A percentile compares a stretch with the other conserved stretches of the same genome.
These are phyloP conservation scores for Yarrowia sp. DNA, from an alignment of 805 yeast genomes.

Conservation along the genomic window DNA sequence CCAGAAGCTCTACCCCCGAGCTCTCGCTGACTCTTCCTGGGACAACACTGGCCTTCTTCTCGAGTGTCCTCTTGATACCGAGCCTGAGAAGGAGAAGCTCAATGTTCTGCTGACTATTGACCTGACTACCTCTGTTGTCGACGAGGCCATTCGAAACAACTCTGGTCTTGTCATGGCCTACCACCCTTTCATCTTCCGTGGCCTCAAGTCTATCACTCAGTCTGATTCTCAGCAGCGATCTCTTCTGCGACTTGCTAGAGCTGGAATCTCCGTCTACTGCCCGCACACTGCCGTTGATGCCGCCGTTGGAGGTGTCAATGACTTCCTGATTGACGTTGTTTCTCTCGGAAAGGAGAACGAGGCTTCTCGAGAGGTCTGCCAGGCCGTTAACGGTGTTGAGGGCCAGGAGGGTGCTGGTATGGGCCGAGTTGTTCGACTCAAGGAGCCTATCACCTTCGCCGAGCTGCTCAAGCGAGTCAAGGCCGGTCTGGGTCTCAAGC, in stretches of 20 bases:
- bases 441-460: constrained; percentile 54
- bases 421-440: constrained; percentile 72
- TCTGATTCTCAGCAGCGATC: constrained; percentile 83
- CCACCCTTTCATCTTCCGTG: constrained; percentile 92
- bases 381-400: constrained; percentile 52
- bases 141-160: constrained; percentile 72
- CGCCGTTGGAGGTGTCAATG: constrained; percentile 91
- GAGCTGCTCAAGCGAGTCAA: constrained; percentile 63
- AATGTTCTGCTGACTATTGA: constrained; percentile 77
- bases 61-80: constrained; percentile 58
- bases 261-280: constrained; percentile 85
- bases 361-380: constrained; percentile 52
- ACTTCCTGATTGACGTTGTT: constrained; percentile 78
- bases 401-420: constrained; percentile 69
- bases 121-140: constrained; percentile 79
- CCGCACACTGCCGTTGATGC: constrained; percentile 98
- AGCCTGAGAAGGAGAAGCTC: constrained; percentile 43
- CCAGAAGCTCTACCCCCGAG: constrained; percentile 79
- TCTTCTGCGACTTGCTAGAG: constrained; percentile 70
- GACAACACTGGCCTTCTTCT: constrained; percentile 93
- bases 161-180: constrained; percentile 78
- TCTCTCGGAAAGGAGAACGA: constrained; percentile 48
- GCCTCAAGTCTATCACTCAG: constrained; percentile 75
- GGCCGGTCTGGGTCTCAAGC: constrained; percentile 56
- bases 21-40: constrained; percentile 87